These are phyloP conservation scores for Nannochloropsis gaditana DNA, from an alignment of 108 stramenopile species.

Conservation along the genomic window DNA sequence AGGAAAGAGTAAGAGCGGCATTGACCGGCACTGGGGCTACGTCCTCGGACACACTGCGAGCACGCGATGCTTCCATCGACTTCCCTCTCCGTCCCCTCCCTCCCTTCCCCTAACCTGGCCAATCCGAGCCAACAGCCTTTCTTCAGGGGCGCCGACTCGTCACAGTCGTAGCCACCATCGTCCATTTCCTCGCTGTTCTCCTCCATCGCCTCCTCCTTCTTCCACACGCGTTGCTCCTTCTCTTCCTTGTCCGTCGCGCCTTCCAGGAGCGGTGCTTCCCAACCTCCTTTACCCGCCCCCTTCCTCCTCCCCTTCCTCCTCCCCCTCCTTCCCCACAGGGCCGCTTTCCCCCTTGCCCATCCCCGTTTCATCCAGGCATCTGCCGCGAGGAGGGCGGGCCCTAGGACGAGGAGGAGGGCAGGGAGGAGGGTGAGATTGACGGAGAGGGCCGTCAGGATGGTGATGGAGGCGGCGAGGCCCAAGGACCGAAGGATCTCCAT, in stretches of 20 bases:
- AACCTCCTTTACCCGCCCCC: neutral
- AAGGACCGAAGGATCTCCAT: neutral
- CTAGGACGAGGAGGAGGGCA: neutral
- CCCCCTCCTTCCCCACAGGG: too few species aligned
- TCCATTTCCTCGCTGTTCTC: neutral
- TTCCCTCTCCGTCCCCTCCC: neutral
- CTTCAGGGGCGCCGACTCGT: neutral
- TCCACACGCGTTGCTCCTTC: neutral
- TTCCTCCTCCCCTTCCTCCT: neutral
- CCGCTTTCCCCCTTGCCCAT: neutral
- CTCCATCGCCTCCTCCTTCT: neutral
- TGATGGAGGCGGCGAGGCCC: neutral
- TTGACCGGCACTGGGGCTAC: too few species aligned
- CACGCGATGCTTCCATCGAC: neutral
- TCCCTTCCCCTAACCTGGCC: neutral
- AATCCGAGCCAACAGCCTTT: neutral
- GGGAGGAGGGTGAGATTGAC: neutral
- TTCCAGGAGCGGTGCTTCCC: neutral
- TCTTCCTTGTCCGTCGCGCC: neutral
- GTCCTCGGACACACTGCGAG: too few species aligned
- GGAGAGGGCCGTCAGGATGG: neutral
- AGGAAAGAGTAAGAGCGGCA: neutral
- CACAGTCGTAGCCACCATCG: neutral
- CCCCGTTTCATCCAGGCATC: neutral
- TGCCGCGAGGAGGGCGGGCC: neutral